phyloP scores from a whole-genome alignment of 164 flowering plant species.

The Platanus orientalis region DNA sequence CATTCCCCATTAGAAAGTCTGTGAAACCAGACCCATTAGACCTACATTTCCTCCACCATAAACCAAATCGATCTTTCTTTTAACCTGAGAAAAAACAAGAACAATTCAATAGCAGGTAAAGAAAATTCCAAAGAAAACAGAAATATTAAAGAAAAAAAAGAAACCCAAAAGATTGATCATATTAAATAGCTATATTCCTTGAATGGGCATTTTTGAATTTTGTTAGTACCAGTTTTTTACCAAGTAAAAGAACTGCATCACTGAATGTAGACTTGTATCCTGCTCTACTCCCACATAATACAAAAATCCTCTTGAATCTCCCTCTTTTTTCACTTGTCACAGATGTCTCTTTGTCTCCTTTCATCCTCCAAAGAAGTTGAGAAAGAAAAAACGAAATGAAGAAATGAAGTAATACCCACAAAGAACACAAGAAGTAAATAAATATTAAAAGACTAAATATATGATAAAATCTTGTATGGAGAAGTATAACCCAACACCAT shows the following conservation, averaged over 20 bases:
- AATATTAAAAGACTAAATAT: neutral
- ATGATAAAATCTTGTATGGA: no score
- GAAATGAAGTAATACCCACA: slow-evolving; percentile 1
- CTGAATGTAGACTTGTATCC: slow-evolving; percentile 54
- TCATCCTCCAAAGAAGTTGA: slow-evolving; percentile 20
- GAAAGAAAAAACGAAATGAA: neutral
- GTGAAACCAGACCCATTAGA: no score
- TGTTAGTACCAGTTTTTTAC: slow-evolving; percentile 47
- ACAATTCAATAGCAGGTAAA: no score
- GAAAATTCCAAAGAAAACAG: neutral
- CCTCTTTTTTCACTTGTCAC: slow-evolving; percentile 24
- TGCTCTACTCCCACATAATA: slow-evolving; percentile 70
- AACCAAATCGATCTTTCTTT: no score
- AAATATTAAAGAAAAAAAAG: neutral
- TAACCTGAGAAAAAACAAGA: no score
- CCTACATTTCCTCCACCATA: no score
- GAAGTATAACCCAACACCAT: no score
- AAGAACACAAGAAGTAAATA: no score
- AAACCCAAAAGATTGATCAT: neutral
- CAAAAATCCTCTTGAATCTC: slow-evolving; percentile 58
- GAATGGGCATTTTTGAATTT: no score
- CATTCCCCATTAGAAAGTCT: no score
- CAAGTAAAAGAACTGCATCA: slow-evolving; percentile 71
- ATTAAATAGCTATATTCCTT: neutral
- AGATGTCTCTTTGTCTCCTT: slow-evolving; percentile 22